Evolutionary conservation across 2,329 filamentous ascomycete species (phyloP), one percentile per base, ranked within the genome.

Genomic region (Myriosclerotinia curreyana): DNA sequence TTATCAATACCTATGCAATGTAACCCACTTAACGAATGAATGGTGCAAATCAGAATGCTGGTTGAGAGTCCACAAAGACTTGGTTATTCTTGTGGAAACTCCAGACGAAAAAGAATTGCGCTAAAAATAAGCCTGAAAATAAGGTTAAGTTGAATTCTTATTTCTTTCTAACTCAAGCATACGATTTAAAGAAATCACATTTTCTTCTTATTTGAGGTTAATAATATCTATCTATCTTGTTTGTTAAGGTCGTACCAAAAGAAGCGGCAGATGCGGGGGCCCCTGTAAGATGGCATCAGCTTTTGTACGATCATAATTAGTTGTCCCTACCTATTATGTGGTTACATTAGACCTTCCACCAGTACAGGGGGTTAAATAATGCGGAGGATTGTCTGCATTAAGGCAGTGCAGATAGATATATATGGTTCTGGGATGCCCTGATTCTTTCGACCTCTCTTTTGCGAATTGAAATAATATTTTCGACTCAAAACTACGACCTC

Each of bases 401-500:
- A 62, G 60, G 42, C 60, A 62, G 60, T 62, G 60, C 60, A 28
- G 40, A 55, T 56, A 62, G 40, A 55, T 56, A 62, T 62, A 62
- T 62, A 62, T 58, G 51, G 6, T 49, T 56, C 60, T 42, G 17
- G 9, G 34, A 36, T 48, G 42, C 51, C 51, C 60, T 50, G 17
- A 49, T 62, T 48, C 22, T 46, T 62, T 61, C 20, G 36, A 40
- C 20, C 48, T 55, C 34, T 50, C 49, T 56, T 48, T 17, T 42
- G 51, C 40, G 22, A 34, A 55, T 28, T 20, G n/a, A 9, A n/a
- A 52, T 56, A 15, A 15, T 14, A 34, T 62, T 60, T 56, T 55
- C 34, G 20, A 25, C 25, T 55, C 40, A 11, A 58, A 17, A 58
- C 14, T 34, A 36, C 20, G 42, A 58, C 12, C 3, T 44, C 48